Conservation (phyloP, 345 rosid genomes). For the Linum trigynum region DNA sequence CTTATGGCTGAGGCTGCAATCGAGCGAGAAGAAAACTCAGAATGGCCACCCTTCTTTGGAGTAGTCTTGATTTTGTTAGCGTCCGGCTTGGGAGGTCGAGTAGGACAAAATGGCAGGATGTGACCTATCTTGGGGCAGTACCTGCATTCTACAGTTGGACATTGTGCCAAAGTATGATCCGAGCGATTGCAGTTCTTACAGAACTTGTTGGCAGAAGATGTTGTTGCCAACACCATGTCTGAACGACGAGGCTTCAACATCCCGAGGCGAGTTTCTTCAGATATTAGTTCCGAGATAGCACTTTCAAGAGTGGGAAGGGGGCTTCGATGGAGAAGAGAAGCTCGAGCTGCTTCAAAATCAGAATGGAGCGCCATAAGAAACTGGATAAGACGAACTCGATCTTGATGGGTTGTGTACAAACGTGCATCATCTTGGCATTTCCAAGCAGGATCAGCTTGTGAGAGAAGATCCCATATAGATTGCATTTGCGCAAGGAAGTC, state of each 20-base stretch:
- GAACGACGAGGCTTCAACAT: neutral
- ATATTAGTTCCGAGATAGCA: neutral
- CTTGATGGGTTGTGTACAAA: neutral
- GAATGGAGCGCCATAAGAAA: neutral
- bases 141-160: neutral
- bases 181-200: neutral
- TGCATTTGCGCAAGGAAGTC: neutral
- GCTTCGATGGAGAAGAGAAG: neutral
- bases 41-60: no score
- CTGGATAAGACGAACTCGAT: neutral
- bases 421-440: neutral
- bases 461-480: neutral
- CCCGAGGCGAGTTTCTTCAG: constrained; percentile 3
- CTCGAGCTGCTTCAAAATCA: neutral
- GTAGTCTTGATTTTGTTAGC: neutral
- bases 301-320: neutral
- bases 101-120: neutral
- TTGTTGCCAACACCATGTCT: neutral
- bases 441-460: neutral
- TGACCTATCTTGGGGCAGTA: neutral
- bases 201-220: neutral
- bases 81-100: neutral
- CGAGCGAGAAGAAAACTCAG: no score
- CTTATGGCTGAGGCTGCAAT: no score
- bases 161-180: neutral